Evolutionary conservation across 2,329 filamentous ascomycete genomes (phyloP), one percentile per base, ranked within the genome.

Genomic region (Diaporthe amygdali): DNA sequence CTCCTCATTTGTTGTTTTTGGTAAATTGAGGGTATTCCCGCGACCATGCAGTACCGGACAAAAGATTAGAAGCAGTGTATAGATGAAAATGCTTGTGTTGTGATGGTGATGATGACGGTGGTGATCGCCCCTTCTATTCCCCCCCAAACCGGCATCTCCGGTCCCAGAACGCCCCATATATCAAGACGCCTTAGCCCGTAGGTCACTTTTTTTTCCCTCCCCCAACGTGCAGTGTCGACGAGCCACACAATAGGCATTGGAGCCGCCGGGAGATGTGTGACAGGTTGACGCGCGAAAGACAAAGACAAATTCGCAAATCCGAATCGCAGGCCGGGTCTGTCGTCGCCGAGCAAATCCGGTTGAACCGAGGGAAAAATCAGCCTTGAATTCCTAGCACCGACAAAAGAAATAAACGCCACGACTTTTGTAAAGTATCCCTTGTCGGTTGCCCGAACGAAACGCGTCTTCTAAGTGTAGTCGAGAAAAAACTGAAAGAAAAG

Each of bases 401-500:
- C 27, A 68, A 10, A 41, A 54, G 44, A 72, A 72, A 55, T 51
- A 12, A 52, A 71, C 51, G 51, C 66, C 64, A n/a, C 54, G 44
- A 63, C 22, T 52, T 68, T 72, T 56, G 51, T 41, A 66, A 71
- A 47, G 32, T 30, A 46, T 59, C 41, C 69, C 56, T 66, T 72
- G 56, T 72, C 71, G 71, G 71, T 72, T 52, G 71, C 71, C 71
- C 71, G 71, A 71, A 59, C 54, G 66, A 71, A 71, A 70, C 68
- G 66, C 64, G 61, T 71, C 68, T 71, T 72, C 56, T 71, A 72
- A 47, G 44, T 67, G 56, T 63, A 61, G 59, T 47, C 46, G 32
- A 64, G 59, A 17, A 64, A 61, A 64, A 64, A 20, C 59, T 68
- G 44, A 49, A 69, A 54, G 37, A 25, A 70, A 72, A 68, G 39